phyloP scores from a whole-genome alignment of 345 rosid species.

The Eucalyptus urophylla region DNA sequence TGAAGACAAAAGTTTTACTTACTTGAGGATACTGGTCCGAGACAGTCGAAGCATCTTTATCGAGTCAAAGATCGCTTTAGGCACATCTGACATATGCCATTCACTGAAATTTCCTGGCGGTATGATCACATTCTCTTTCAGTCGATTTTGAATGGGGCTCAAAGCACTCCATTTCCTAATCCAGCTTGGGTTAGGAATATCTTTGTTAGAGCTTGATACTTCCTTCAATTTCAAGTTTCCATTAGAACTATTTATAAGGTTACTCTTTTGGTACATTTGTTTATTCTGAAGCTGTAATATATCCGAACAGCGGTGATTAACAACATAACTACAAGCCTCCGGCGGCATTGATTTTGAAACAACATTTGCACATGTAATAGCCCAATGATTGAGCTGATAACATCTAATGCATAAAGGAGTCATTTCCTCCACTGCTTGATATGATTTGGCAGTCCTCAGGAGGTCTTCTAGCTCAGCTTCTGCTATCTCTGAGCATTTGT shows the following conservation, averaged over 20 bases:
- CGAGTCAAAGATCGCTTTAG: slow-evolving; percentile 39
- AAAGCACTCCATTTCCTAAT: slow-evolving; percentile 10
- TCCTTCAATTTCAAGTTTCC: background rate
- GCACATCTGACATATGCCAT: slow-evolving; percentile 15
- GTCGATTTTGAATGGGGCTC: slow-evolving; percentile 18
- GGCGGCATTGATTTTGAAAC: too few species aligned
- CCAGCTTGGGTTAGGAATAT: background rate
- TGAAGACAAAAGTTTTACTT: slow-evolving; percentile 5
- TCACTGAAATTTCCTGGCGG: background rate
- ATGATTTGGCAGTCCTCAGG: too few species aligned
- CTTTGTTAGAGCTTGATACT: background rate
- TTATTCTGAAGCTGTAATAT: background rate
- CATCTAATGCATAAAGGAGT: too few species aligned
- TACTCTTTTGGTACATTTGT: background rate
- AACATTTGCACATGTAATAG: too few species aligned
- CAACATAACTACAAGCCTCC: too few species aligned
- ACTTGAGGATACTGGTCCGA: slow-evolving; percentile 59
- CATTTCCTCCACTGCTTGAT: too few species aligned
- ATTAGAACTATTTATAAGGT: background rate
- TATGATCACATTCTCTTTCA: background rate
- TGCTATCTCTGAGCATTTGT: too few species aligned
- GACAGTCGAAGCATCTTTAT: slow-evolving; percentile 58
- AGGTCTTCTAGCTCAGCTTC: too few species aligned
- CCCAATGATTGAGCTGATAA: too few species aligned
- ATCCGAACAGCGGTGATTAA: background rate